Conservation (phyloP, 129 eudicot species). For the Centella asiatica region DNA sequence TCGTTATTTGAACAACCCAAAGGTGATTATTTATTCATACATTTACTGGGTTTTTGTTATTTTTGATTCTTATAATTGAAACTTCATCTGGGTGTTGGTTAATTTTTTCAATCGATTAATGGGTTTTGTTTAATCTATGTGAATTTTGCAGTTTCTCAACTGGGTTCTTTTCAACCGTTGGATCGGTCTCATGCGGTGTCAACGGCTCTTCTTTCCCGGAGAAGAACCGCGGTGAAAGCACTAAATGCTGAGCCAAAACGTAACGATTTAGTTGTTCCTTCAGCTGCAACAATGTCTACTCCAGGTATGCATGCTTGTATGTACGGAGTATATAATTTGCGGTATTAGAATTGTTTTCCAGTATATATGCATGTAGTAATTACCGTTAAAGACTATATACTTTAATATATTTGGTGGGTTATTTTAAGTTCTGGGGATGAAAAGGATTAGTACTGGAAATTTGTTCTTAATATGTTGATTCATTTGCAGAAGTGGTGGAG, state of each 20-base stretch:
- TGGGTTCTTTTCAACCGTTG: conserved; percentile 38
- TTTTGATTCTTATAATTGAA: not conserved
- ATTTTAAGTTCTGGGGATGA: no score
- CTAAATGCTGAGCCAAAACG: conserved; percentile 44
- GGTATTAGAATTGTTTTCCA: no score
- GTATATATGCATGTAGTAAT: no score
- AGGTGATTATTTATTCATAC: conserved; percentile 11
- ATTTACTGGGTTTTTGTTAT: not conserved
- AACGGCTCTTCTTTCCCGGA: conserved; percentile 20
- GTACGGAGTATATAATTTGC: no score
- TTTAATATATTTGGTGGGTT: not conserved
- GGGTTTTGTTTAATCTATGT: not conserved
- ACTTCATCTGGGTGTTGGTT: not conserved
- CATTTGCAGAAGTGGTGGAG: conserved; percentile 47
- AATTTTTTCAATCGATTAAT: not conserved
- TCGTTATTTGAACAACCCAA: conserved; percentile 15
- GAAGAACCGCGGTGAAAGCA: conserved; percentile 25
- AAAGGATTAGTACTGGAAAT: conserved; percentile 8
- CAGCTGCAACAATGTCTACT: conserved; percentile 38
- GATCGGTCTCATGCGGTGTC: conserved; percentile 19
- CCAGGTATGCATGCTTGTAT: conserved; percentile 17
- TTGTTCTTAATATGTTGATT: conserved; percentile 9
- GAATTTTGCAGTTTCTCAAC: conserved; percentile 17
- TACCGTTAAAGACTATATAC: no score
- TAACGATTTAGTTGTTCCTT: conserved; percentile 35